These are phyloP conservation scores for Waitea zeae DNA, from an alignment of 1,284 basidiomycete genomes.

Conservation along the genomic window DNA sequence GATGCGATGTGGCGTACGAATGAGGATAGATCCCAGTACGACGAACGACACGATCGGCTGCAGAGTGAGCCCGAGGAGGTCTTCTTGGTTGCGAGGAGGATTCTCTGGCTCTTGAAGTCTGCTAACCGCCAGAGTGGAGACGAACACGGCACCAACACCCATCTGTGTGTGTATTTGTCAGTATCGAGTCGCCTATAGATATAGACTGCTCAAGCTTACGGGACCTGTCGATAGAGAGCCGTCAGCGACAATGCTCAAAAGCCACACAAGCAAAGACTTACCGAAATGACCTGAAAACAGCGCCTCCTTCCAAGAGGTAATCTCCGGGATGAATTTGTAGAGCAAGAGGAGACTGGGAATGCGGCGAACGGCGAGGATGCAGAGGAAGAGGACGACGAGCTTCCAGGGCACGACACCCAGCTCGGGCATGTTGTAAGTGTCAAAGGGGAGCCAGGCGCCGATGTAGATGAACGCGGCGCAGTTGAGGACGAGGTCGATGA, in stretches of 20 bases:
- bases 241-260: conserved; percentile 2
- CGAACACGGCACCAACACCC: conserved; percentile 76
- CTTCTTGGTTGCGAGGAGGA: conserved; percentile 47
- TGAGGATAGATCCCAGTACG: conserved; percentile 68
- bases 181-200: not conserved
- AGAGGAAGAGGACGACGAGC: conserved; percentile 49
- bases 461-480: conserved; percentile 83
- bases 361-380: conserved; percentile 54
- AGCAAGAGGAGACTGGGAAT: conserved; percentile 61
- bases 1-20: conserved; percentile 32
- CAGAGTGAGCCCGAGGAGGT: conserved; percentile 50
- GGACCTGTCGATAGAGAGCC: conserved; percentile 26
- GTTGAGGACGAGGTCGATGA: conserved; percentile 77
- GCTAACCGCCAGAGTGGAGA: conserved; percentile 59
- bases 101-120: conserved; percentile 41
- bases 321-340: conserved; percentile 76
- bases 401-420: conserved; percentile 61
- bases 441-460: conserved; percentile 78
- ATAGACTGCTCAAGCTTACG: conserved; percentile 20
- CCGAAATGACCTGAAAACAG: conserved; percentile 82
- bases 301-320: conserved; percentile 63
- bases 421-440: conserved; percentile 38
- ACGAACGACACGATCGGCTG: conserved; percentile 75
- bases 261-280: conserved; percentile 11
- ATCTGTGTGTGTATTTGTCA: conserved; percentile 25